A percentile compares a stretch with the other conserved stretches of the same genome.
Conservation (phyloP, 768 basidiomycete genomes). For the Pisolithus marmoratus region DNA sequence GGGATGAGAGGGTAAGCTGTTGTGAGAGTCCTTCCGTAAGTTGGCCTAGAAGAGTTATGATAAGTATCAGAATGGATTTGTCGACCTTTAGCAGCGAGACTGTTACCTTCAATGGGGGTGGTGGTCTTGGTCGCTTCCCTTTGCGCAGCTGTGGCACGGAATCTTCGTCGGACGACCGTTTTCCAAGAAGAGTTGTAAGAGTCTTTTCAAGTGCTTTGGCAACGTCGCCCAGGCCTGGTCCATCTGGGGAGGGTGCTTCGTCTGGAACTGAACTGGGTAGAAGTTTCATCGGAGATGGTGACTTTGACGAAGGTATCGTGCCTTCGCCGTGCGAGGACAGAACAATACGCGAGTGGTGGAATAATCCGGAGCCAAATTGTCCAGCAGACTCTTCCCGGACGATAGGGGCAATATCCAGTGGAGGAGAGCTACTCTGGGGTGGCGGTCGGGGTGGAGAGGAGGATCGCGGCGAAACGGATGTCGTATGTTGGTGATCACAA, state of each 20-base stretch:
- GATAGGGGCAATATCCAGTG: conserved; percentile 1
- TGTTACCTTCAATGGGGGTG: conserved; percentile 31
- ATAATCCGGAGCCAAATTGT: not conserved
- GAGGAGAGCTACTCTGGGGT: conserved; percentile 27
- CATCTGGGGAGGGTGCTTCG: conserved; percentile 22
- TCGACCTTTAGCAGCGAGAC: conserved; percentile 1
- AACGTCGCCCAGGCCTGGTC: conserved; percentile 40
- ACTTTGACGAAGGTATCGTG: conserved; percentile 54
- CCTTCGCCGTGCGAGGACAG: conserved; percentile 13
- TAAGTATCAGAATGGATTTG: not conserved
- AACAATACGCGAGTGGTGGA: not conserved
- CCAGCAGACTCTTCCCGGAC: not conserved
- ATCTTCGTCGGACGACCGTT: conserved; percentile 47
- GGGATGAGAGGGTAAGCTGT: conserved; percentile 13
- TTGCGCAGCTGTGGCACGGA: conserved; percentile 15
- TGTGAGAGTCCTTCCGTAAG: conserved; percentile 35
- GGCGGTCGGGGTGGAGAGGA: conserved; percentile 10
- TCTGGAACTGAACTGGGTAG: conserved; percentile 14
- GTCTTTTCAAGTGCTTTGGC: conserved; percentile 64
- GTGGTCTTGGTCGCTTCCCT: conserved; percentile 35
- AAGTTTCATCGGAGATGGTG: conserved; percentile 49
- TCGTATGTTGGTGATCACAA: conserved; percentile 13
- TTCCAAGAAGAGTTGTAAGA: conserved; percentile 64
- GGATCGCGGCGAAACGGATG: conserved; percentile 9
- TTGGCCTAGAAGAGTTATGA: conserved; percentile 23